These are phyloP conservation scores for Microbotryum silenes-acaulis DNA, from an alignment of 1,284 basidiomycete genomes.

Conservation along the genomic window DNA sequence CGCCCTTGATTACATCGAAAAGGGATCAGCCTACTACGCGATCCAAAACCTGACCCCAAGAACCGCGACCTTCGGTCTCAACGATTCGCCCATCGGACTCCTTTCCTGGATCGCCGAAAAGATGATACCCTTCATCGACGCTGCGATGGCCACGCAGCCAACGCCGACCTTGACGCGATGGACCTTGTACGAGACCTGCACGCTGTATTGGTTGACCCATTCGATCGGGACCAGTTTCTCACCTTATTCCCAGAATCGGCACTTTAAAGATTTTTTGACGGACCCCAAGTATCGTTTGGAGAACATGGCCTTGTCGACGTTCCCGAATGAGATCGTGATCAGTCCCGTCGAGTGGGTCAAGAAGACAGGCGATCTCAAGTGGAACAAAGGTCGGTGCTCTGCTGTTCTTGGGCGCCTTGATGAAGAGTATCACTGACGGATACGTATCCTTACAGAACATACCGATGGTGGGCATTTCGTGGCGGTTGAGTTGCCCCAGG, in stretches of 20 bases:
- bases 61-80: slow-evolving; percentile 18
- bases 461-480: slow-evolving; percentile 23
- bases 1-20: slow-evolving; percentile 13
- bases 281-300: slow-evolving; percentile 12
- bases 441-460: background rate
- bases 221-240: slow-evolving; percentile 22
- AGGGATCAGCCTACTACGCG: slow-evolving; percentile 15
- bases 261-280: slow-evolving; percentile 12
- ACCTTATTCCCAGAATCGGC: slow-evolving; percentile 20
- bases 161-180: slow-evolving; percentile 18
- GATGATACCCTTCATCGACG: slow-evolving; percentile 13
- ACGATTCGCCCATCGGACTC: slow-evolving; percentile 21
- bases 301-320: slow-evolving; percentile 13
- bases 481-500: slow-evolving; percentile 13
- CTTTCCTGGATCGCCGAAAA: slow-evolving; percentile 26
- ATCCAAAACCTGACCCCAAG: slow-evolving; percentile 23
- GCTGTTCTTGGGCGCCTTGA: too few relatives aligned
- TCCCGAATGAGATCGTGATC: slow-evolving; percentile 17
- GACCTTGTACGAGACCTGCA: slow-evolving; percentile 5
- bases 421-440: background rate
- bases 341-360: slow-evolving; percentile 1
- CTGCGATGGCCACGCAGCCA: background rate
- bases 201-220: slow-evolving; percentile 24
- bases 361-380: slow-evolving; percentile 9
- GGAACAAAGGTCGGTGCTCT: slow-evolving; percentile 7